Evolutionary conservation across 2,329 filamentous ascomycete genomes (phyloP).

Genomic region (Cordyceps javanica): DNA sequence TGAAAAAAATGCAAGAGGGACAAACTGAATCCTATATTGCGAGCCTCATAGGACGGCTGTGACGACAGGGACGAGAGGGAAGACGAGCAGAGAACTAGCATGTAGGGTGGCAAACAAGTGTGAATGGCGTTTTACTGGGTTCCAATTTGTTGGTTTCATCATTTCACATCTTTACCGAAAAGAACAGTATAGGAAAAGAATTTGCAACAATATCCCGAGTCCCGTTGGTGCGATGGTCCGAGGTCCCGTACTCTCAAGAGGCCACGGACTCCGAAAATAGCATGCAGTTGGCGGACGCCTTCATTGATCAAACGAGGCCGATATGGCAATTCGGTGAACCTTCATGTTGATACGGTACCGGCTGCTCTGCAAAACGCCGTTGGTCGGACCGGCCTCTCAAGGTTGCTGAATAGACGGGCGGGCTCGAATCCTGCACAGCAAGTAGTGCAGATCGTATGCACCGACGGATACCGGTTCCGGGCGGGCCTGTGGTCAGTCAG

Average conservation of each 20-base stretch:
- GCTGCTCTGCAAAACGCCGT: not conserved
- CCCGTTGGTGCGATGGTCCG: not conserved
- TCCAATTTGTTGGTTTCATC: slow-evolving; percentile 3
- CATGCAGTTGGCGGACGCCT: too few species aligned
- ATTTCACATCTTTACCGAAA: not conserved
- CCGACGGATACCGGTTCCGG: not conserved
- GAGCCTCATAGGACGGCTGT: not conserved
- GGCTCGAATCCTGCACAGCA: not conserved
- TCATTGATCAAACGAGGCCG: too few species aligned
- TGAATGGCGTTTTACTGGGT: slow-evolving; percentile 10
- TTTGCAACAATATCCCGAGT: not conserved
- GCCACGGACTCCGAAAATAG: too few species aligned
- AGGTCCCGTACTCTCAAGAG: too few species aligned
- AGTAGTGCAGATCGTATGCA: not conserved
- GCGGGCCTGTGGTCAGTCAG: too few species aligned
- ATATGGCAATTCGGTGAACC: too few species aligned
- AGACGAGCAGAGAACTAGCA: not conserved
- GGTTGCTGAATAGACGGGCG: not conserved
- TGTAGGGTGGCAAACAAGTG: slow-evolving; percentile 6
- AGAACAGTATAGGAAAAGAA: not conserved
- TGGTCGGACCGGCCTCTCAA: not conserved
- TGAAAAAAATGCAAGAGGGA: not conserved
- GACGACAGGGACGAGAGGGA: not conserved
- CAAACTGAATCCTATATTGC: not conserved
- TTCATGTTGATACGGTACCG: not conserved